phyloP scores from a whole-genome alignment of 305 asterid species.

The Withania somnifera region DNA sequence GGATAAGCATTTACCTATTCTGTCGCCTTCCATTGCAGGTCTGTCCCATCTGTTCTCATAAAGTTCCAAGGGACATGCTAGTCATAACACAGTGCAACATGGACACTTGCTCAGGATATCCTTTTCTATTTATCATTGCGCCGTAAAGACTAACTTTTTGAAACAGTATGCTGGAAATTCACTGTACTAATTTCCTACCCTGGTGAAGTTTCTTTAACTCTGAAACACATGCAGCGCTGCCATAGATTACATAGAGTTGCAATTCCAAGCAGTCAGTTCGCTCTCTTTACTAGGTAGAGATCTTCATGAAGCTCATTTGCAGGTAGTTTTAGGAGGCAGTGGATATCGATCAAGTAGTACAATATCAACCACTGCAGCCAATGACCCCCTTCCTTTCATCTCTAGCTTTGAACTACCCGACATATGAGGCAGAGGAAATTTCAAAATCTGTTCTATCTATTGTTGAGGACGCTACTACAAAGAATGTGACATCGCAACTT shows the following conservation, averaged over 20 bases:
- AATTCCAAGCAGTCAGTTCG: slow-evolving; percentile 58
- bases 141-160: not conserved
- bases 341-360: slow-evolving; percentile 40
- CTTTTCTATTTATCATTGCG: slow-evolving; percentile 9
- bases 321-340: slow-evolving; percentile 63
- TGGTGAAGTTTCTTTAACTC: slow-evolving; percentile 33
- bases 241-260: slow-evolving; percentile 61
- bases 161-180: not conserved
- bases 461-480: slow-evolving; percentile 42
- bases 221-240: slow-evolving; percentile 48
- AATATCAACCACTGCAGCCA: slow-evolving; percentile 27
- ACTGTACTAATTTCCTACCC: not conserved
- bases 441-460: slow-evolving; percentile 54
- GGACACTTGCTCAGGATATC: slow-evolving; percentile 77
- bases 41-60: slow-evolving; percentile 70
- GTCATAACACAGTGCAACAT: slow-evolving; percentile 65
- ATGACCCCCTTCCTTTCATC: slow-evolving; percentile 69
- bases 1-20: not conserved
- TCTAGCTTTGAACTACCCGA: slow-evolving; percentile 49
- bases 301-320: slow-evolving; percentile 79
- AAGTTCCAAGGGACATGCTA: slow-evolving; percentile 54
- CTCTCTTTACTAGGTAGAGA: slow-evolving; percentile 70
- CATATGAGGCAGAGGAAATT: slow-evolving; percentile 59
- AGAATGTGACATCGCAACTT: slow-evolving; percentile 25
- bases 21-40: slow-evolving; percentile 36